Base-by-base conservation (phyloP, 2,329 filamentous ascomycete genomes). In the Penicillium sp. region DNA sequence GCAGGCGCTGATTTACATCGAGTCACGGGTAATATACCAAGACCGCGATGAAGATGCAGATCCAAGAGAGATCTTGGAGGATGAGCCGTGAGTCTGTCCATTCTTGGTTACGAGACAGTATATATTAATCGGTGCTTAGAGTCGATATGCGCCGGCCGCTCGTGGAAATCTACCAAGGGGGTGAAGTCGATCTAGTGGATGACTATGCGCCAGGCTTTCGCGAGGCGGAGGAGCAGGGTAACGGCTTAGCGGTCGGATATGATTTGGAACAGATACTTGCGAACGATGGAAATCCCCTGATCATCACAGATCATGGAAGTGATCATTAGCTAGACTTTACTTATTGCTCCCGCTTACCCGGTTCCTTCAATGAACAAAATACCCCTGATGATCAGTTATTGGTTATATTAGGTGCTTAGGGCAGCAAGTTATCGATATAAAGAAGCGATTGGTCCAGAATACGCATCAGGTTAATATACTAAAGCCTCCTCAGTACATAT, bases 151-250 rank as follows among this genome's bases (percentile, higher is more conserved):
- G 26, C 25, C 23, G 26, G 37, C 35, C 49, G 20, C 25, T 51
- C 18, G 49, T 51, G 49, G 49, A 51, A 23, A 51, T 43, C 40
- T 51, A 51, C 27, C 8, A 11, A 27, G 35, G 48, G 11, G 9
- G 22, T 27, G 33, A 41, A 26, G 23, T 20, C 18, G 25, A 51
- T 31, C 26, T 31, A 22, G 25, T 51, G 37, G 37, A 51, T 51
- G n/a, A 29, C 6, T 51, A 42, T 44, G 49, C 49, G 9, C 49
- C 49, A 20, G 49, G 49, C n/a, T 51, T 43, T 43, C 49, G 49
- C 20, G 50, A 56, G 49, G 49, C 50, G 20, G 54, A 56, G 44
- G 54, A 53, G 40, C 33, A 15, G 20, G 49, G 49, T 26, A 44
- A 51, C 26, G 49, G 49, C 25, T 18, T 49, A 26, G 47, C 47